Base-by-base conservation (phyloP, 257 asterid species). In the Plectranthus barbatus region DNA sequence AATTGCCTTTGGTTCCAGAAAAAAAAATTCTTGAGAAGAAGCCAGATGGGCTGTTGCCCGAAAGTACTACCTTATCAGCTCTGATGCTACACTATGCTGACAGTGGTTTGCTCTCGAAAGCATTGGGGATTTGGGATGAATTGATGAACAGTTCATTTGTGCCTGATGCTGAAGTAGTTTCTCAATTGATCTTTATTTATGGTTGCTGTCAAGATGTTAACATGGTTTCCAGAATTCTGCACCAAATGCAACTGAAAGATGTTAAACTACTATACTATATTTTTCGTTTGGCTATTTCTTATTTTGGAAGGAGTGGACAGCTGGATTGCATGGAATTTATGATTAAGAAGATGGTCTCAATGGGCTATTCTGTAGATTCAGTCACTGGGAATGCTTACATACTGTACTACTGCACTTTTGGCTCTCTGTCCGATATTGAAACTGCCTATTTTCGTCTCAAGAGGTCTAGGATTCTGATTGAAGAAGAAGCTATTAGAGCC, bases 401-500 rank as follows among this genome's bases (percentile, higher is more conserved):
- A 21, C 51, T 84, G 58, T 83, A 85, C 66, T 78, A 83, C 50
- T 79, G 96, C 64, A 60, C 46, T 48, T 81, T 67, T 59, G 94
- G 95, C 62, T 77, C 88, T 1, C 17, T 93, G 62, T 49, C 81
- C 69, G 95, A 85, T 41, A 62, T 80, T 83, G 95, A 93, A 78
- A 67, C 44, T 60, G 90, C 96, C 19, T 89, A 82, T 76, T 81
- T 86, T 11, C 85, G 88, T 57, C 84, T 93, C 44, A 90, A 86
- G 83, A 78, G 80, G 69, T 82, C 96, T 14, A 84, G 88, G 80
- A 81, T 93, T 79, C 91, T 93, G 59, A 79, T 93, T 53, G 94
- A 93, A 79, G 94, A 87, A 81, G 87, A 85, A 78, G 95, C 87
- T 13, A 85, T 93, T 69, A 75, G 86, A 73, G 88, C 96, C 1